Conservation (phyloP, 352 stramenopile species). For the Globisporangium ultimum region DNA sequence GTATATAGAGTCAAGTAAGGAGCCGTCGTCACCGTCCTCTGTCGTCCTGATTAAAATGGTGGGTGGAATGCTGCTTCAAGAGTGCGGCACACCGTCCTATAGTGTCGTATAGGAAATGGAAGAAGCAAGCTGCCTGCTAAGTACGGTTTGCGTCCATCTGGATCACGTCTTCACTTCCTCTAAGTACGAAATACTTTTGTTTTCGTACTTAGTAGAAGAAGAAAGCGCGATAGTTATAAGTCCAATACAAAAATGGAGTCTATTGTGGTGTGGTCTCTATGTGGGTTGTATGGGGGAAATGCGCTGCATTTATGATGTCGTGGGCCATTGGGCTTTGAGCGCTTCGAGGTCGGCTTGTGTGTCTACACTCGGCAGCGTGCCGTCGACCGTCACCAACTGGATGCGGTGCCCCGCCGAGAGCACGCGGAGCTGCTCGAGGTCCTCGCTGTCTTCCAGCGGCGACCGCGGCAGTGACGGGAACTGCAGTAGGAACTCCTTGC, state of each 20-base stretch:
- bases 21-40: not conserved
- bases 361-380: slow-evolving; percentile 64
- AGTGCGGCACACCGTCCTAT: too few species aligned
- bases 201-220: too few species aligned
- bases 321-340: slow-evolving; percentile 31
- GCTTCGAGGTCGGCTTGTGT: slow-evolving; percentile 59
- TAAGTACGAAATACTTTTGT: too few species aligned
- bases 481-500: slow-evolving; percentile 61
- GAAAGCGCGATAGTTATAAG: too few species aligned
- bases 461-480: slow-evolving; percentile 60
- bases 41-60: not conserved
- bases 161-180: too few species aligned
- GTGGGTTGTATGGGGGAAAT: not conserved
- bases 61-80: not conserved
- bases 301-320: not conserved
- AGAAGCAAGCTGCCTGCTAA: too few species aligned
- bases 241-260: too few species aligned
- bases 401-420: slow-evolving; percentile 76
- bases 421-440: slow-evolving; percentile 83
- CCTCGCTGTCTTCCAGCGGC: slow-evolving; percentile 56
- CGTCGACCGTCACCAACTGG: slow-evolving; percentile 57
- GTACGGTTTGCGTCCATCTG: too few species aligned
- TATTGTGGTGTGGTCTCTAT: too few species aligned
- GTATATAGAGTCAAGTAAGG: slow-evolving; percentile 2
- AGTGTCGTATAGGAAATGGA: too few species aligned